These are phyloP conservation scores for Diospyros kaki DNA, from an alignment of 148 eudicot genomes.

Conservation along the genomic window DNA sequence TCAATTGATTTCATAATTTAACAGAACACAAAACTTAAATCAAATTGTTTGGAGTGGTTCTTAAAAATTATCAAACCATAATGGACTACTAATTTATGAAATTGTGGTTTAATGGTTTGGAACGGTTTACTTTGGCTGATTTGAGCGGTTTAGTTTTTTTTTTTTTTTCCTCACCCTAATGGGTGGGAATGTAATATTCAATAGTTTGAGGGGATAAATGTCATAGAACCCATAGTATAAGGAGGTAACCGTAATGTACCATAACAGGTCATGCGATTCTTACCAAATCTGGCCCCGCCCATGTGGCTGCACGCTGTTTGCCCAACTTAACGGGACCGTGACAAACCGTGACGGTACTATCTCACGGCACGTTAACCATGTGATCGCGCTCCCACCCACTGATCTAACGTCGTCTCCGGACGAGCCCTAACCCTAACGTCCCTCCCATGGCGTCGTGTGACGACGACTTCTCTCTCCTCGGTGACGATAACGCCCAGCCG, in stretches of 20 bases:
- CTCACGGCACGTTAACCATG: slow-evolving; percentile 22
- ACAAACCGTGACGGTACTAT: slow-evolving; percentile 37
- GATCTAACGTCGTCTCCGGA: slow-evolving; percentile 56
- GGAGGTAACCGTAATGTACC: neutral
- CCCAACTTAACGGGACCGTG: slow-evolving; percentile 30
- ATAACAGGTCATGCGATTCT: neutral
- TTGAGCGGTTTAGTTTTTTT: too few relatives aligned
- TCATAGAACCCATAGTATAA: too few relatives aligned
- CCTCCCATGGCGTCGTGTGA: slow-evolving; percentile 72
- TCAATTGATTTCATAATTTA: too few relatives aligned
- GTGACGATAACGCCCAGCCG: slow-evolving; percentile 35
- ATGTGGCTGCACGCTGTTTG: neutral
- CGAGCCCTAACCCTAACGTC: slow-evolving; percentile 46
- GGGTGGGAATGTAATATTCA: too few relatives aligned
- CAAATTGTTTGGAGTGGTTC: too few relatives aligned
- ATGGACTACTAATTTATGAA: too few relatives aligned
- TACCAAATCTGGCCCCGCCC: neutral
- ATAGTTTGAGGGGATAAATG: too few relatives aligned
- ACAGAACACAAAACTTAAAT: too few relatives aligned
- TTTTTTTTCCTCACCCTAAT: too few relatives aligned
- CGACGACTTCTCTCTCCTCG: slow-evolving; percentile 87
- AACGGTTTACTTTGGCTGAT: too few relatives aligned
- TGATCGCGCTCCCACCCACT: slow-evolving; percentile 11
- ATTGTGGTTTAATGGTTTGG: too few relatives aligned
- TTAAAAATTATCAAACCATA: too few relatives aligned